These are phyloP conservation scores for Rhizoclosmatium globosum DNA, from an alignment of 192 early-diverging fungal genomes.

Conservation along the genomic window DNA sequence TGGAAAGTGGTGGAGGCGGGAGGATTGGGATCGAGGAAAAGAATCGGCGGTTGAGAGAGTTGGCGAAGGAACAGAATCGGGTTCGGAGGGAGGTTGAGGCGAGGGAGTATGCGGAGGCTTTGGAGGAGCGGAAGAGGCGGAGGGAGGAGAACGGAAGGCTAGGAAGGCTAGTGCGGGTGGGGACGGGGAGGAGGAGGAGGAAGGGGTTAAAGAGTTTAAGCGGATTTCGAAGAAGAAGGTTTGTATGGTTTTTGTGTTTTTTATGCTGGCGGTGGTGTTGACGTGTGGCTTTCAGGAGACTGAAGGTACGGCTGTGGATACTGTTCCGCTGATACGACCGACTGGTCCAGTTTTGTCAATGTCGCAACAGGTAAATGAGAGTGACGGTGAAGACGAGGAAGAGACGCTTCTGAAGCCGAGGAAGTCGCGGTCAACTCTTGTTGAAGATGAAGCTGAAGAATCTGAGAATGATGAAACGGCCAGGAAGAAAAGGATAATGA, in stretches of 20 bases:
- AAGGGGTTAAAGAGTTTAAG: neutral
- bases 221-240: neutral
- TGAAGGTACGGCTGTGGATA: neutral
- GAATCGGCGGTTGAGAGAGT: conserved; percentile 16
- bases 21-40: conserved; percentile 12
- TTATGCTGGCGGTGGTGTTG: neutral
- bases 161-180: neutral
- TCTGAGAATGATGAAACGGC: neutral
- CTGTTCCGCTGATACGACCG: too few species aligned
- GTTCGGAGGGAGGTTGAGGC: conserved; percentile 21
- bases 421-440: neutral
- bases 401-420: neutral
- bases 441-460: conserved; percentile 4
- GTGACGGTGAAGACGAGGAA: neutral
- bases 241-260: neutral
- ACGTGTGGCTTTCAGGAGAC: too few species aligned
- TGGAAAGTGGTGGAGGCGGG: neutral
- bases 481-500: neutral
- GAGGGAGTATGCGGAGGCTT: conserved; percentile 24
- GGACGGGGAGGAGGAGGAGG: neutral
- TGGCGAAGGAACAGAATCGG: conserved; percentile 9
- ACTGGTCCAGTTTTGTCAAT: too few species aligned
- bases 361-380: neutral
- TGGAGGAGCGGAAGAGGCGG: conserved; percentile 17
- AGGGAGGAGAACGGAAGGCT: conserved; percentile 2